Evolutionary conservation across 1,139 yeast species (phyloP).

Genomic region (Geotrichum bryndzae): DNA sequence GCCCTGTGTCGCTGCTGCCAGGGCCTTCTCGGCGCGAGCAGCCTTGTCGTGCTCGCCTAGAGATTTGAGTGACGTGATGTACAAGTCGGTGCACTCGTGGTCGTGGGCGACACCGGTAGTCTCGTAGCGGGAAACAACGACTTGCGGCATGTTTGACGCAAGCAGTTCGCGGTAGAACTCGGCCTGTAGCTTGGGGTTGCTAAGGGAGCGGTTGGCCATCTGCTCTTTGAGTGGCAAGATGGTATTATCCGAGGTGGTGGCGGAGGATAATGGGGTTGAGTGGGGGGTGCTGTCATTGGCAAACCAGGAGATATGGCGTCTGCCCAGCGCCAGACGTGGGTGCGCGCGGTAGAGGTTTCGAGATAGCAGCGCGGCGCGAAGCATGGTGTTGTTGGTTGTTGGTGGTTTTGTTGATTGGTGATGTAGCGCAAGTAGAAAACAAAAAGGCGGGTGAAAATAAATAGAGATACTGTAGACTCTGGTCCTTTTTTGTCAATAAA

Average conservation of each 20-base stretch:
- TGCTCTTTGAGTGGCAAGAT: conserved; percentile 45
- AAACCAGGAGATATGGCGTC: neutral
- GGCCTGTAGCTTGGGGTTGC: conserved; percentile 67
- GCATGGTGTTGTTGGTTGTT: neutral
- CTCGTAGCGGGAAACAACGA: conserved; percentile 86
- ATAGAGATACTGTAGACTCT: too few relatives aligned
- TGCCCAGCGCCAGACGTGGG: neutral
- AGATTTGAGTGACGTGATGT: conserved; percentile 71
- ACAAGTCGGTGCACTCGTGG: conserved; percentile 68
- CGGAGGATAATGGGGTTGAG: neutral
- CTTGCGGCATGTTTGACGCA: conserved; percentile 80
- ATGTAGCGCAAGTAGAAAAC: too few relatives aligned
- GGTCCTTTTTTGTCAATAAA: too few relatives aligned
- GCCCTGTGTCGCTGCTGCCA: conserved; percentile 8
- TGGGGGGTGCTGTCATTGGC: neutral
- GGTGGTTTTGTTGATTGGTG: neutral
- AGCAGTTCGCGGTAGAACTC: conserved; percentile 69
- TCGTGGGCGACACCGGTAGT: conserved; percentile 83
- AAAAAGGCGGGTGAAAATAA: too few relatives aligned
- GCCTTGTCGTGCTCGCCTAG: conserved; percentile 78
- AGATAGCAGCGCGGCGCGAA: neutral
- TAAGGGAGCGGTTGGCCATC: conserved; percentile 66
- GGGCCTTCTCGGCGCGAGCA: conserved; percentile 38
- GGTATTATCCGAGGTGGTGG: neutral
- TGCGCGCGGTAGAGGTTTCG: neutral